Conservation (phyloP, 2,329 filamentous ascomycete species). For the Ascochyta pisi region DNA sequence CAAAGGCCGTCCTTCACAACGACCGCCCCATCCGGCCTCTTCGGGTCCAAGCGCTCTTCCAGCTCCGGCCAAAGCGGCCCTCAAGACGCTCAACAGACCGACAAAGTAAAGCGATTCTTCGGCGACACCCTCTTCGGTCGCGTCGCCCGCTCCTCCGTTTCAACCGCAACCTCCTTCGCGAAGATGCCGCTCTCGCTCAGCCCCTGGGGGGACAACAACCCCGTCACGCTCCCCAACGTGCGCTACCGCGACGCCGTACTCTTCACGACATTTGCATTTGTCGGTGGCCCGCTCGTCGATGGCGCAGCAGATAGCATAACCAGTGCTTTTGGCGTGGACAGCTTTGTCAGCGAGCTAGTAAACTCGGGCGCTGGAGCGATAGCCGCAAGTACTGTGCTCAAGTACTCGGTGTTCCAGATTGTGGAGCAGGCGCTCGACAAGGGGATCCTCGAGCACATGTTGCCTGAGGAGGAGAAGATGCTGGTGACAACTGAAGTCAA, state of each 20-base stretch:
- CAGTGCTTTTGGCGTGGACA: constrained; percentile 43
- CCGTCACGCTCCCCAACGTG: constrained; percentile 49
- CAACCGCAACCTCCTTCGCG: constrained; percentile 42
- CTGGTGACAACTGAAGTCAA: constrained; percentile 45
- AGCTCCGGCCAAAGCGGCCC: constrained; percentile 29
- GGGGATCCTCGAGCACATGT: constrained; percentile 47
- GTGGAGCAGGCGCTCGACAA: constrained; percentile 51
- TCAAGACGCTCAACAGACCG: constrained; percentile 39
- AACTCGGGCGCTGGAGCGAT: constrained; percentile 40
- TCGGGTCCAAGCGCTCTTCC: constrained; percentile 29
- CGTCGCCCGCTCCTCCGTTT: constrained; percentile 44
- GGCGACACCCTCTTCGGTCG: constrained; percentile 48
- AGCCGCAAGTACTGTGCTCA: constrained; percentile 35
- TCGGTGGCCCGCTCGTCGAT: constrained; percentile 45
- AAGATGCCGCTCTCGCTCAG: constrained; percentile 45
- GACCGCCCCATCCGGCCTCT: constrained; percentile 36
- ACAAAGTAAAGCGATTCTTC: constrained; percentile 44
- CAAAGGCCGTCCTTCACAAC: constrained; percentile 31
- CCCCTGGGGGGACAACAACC: constrained; percentile 51
- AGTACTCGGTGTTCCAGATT: constrained; percentile 49
- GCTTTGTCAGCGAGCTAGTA: constrained; percentile 45
- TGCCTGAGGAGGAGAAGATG: constrained; percentile 51
- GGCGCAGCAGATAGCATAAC: constrained; percentile 37
- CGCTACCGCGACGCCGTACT: constrained; percentile 49
- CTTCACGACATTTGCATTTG: constrained; percentile 48